Evolutionary conservation across 495 filamentous ascomycete species (phyloP), one percentile per base, ranked within the genome.

Genomic region (Neurospora sp.): DNA sequence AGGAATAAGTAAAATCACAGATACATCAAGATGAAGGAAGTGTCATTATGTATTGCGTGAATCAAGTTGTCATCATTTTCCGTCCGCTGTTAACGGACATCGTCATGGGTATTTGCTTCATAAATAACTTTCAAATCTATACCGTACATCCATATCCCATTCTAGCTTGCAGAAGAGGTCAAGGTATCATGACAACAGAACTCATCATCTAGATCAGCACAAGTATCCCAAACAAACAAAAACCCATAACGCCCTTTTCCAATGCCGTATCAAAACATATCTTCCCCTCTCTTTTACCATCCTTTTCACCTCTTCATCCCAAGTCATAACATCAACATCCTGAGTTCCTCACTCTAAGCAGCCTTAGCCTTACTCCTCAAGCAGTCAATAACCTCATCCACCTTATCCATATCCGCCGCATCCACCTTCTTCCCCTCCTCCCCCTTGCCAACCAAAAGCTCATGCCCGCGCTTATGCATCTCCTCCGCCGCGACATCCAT

Each of bases 361-460:
- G 73, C 69, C 23, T 73, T 70, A 5, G 81, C 84, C 71, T 87
- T 85, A 69, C 89, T 85, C 77, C 88, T 89, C 79, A 96, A 78
- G 75, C 85, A 88, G 69, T 88, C 84, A 75, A 96, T 93, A 48
- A 97, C 79, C 35, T 78, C 81, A 84, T 97, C 92, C 42, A 97
- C 86, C 23, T 88, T 88, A 72, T 94, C 92, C 95, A 97, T 97
- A 79, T 98, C 90, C 23, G 80, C 83, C 4, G 93, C 91, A 81
- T 96, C 92, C 16, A 92, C 82, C 69, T 84, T 83, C 7, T 11
- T 78, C 81, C 20, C 82, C 69, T 84, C 83, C 7, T 11, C 78
- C 81, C 20, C 75, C 78, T 20, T 73, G 73, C 46, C 75, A 78
- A n/a, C 23, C 54, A 62, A 31, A 27, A 62, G 23, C 54, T 78